phyloP scores from a whole-genome alignment of 2,329 filamentous ascomycete species.

The Neonectria sp. region DNA sequence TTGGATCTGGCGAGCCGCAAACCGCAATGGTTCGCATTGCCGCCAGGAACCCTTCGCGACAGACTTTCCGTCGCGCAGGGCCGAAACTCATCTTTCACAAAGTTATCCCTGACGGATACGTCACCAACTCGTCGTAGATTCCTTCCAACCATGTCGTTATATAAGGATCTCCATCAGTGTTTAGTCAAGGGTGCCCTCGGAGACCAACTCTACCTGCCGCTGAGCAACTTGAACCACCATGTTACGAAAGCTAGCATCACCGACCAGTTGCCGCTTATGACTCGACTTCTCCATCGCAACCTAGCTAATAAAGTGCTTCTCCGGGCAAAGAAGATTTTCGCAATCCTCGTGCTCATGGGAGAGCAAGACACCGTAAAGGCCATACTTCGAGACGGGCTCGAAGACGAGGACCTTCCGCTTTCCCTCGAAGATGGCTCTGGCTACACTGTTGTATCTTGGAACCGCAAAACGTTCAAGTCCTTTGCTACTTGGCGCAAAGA shows the following conservation, averaged over 20 bases:
- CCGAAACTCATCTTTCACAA: neutral
- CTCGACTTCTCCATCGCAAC: neutral
- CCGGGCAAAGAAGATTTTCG: conserved; percentile 27
- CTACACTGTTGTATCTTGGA: conserved; percentile 16
- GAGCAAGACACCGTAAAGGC: conserved; percentile 7
- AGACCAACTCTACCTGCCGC: conserved; percentile 1
- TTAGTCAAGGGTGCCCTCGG: neutral
- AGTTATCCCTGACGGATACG: neutral
- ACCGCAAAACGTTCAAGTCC: conserved; percentile 6
- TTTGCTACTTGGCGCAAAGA: conserved; percentile 14
- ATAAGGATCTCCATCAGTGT: neutral
- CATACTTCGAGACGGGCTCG: conserved; percentile 14
- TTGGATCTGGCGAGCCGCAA: neutral
- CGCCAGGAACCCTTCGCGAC: neutral
- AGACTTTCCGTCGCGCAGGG: neutral
- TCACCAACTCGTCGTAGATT: neutral
- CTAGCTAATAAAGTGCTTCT: neutral
- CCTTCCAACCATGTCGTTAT: neutral
- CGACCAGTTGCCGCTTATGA: neutral
- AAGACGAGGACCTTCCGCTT: conserved; percentile 34
- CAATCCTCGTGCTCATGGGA: conserved; percentile 32
- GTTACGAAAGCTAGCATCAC: conserved; percentile 5
- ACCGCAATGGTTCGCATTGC: neutral
- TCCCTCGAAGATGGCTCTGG: conserved; percentile 10
- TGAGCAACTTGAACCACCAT: neutral